These are phyloP conservation scores for Amanita jacksonii DNA, from an alignment of 768 basidiomycete genomes.

Conservation along the genomic window DNA sequence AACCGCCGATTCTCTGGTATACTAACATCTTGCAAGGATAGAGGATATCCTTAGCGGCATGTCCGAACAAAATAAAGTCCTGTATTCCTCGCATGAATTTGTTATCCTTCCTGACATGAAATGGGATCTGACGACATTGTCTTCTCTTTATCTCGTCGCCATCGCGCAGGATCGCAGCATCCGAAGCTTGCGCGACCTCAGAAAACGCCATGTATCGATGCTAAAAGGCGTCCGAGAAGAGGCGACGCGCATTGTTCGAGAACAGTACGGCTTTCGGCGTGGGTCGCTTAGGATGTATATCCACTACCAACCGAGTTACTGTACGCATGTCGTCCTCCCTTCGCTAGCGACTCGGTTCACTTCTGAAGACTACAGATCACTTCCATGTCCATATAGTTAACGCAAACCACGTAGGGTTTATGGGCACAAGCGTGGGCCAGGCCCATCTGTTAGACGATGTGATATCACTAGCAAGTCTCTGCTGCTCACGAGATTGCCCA, in stretches of 20 bases:
- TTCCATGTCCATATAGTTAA: constrained; percentile 93
- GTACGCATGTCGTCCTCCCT: constrained; percentile 34
- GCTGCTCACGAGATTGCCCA: background rate
- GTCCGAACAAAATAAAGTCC: constrained; percentile 65
- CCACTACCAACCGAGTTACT: constrained; percentile 96
- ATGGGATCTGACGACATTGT: constrained; percentile 77
- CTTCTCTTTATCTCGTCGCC: constrained; percentile 79
- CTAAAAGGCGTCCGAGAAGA: constrained; percentile 55
- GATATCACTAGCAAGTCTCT: constrained; percentile 61
- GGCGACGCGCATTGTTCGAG: constrained; percentile 40
- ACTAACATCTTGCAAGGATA: constrained; percentile 53
- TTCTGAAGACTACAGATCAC: constrained; percentile 56
- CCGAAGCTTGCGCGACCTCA: constrained; percentile 69
- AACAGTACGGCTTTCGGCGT: constrained; percentile 54
- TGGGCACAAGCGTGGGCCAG: constrained; percentile 80
- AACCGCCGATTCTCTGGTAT: no score
- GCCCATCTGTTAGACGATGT: constrained; percentile 91
- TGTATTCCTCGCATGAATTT: constrained; percentile 57
- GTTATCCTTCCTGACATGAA: constrained; percentile 93
- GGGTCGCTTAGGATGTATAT: constrained; percentile 72
- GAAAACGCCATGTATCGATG: constrained; percentile 51
- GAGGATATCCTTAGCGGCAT: constrained; percentile 70
- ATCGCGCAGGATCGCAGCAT: constrained; percentile 56
- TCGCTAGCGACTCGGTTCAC: background rate
- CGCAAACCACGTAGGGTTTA: constrained; percentile 48